Percentiles rank a stretch among this genome's conserved stretches.
These are phyloP conservation scores for Fraxinus sp. DNA, from an alignment of 305 asterid species.

Conservation along the genomic window DNA sequence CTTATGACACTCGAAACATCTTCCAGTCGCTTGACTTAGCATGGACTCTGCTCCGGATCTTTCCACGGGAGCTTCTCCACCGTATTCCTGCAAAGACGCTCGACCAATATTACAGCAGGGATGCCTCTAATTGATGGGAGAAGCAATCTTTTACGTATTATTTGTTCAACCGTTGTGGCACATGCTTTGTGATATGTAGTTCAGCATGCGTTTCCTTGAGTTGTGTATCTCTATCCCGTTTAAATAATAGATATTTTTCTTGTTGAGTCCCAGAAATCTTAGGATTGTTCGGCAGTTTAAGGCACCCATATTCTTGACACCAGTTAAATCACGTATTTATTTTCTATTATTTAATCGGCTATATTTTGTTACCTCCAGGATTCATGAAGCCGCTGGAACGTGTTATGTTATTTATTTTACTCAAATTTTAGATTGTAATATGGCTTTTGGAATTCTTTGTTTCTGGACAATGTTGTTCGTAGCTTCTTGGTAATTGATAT, in stretches of 20 bases:
- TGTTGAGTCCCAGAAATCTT: conserved; percentile 34
- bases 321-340: conserved; percentile 31
- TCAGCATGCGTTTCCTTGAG: conserved; percentile 35
- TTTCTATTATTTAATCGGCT: conserved; percentile 15
- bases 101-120: conserved; percentile 89
- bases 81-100: conserved; percentile 99
- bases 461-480: conserved; percentile 13
- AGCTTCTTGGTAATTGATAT: neutral
- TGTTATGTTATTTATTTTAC: conserved; percentile 13
- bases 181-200: conserved; percentile 28
- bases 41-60: conserved; percentile 96
- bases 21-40: conserved; percentile 97
- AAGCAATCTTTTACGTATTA: neutral
- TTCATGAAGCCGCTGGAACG: neutral
- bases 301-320: conserved; percentile 28
- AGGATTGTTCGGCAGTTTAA: conserved; percentile 30
- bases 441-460: conserved; percentile 19
- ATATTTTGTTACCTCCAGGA: conserved; percentile 17
- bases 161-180: conserved; percentile 7
- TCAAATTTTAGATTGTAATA: conserved; percentile 16
- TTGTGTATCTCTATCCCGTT: conserved; percentile 32
- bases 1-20: conserved; percentile 94
- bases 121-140: conserved; percentile 56
- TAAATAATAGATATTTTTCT: conserved; percentile 34
- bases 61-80: conserved; percentile 94